Evolutionary conservation across 192 early-diverging fungal species (phyloP), one percentile per base, ranked within the genome.

Genomic region (Backusella morwellensis): DNA sequence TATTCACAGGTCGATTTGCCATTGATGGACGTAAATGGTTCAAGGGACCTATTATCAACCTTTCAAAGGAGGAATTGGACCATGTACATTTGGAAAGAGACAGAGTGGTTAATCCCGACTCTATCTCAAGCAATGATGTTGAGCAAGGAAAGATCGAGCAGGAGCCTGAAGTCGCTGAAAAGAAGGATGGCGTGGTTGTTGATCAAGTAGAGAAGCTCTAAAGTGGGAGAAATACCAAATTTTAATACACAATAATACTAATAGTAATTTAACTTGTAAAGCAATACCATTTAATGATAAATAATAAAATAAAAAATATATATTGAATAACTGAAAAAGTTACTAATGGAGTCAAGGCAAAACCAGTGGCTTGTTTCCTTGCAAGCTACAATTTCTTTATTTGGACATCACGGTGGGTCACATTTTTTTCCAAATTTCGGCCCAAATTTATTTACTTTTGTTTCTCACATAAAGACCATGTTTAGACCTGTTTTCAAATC

Each of bases 11-110:
- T 32, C 23, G 54, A 63, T 75, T 75, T 66, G 73, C 56, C 5
- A 75, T 75, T 17, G 56, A 75, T 75, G 73, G 56, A 7, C 32
- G 26, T 9, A 75, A 75, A 66, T 75, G 73, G 73, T 75, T 75
- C 73, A 54, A 75, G 12, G 73, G 73, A 7, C 73, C 73, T 19
- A 15, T 75, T 17, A 66, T 75, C 40, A 75, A 75, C 26, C 56
- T 63, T 26, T 63, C 56, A 29, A 26, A 63, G 12, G 56, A 63
- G 11, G 56, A 63, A 29, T 29, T 63, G 26, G 56, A 29, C 21
- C 9, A 63, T 11, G 56, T 63, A 63, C 23, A 63, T 8, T 29
- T 63, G 9, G 56, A 63, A 14, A 63, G 26, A 63, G 56, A 63
- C n/a, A 63, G 12, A 63, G 23, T 12, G 11, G 4, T 26, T 1